Evolutionary conservation across 2,329 filamentous ascomycete genomes (phyloP), one percentile per base, ranked within the genome.

Genomic region (Aspergillus tanneri): DNA sequence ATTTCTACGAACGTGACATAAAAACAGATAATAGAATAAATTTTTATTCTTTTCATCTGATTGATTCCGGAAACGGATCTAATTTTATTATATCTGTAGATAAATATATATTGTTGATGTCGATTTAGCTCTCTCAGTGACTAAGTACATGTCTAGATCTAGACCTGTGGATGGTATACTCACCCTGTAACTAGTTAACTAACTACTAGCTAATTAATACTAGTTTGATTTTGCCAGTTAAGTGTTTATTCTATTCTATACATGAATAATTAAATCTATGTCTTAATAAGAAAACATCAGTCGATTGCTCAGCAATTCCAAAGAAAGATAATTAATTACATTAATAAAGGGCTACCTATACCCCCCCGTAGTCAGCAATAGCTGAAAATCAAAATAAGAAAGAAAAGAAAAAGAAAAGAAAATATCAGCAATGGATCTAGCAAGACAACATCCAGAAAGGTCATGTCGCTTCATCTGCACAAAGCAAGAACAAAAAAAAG

Each of bases 321-420:
- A 27, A 36, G 28, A 16, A 28, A 36, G 22, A 11, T 38, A 45
- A 21, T 25, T 25, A 25, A 45, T 45, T 45, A 45, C 24, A 45
- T 8, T 27, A 45, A 25, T 38, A 38, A 19, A 19, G 24, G 34
- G 37, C 35, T 24, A 45, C 30, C 43, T 45, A 45, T 45, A 35
- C 24, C 14, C 22, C 23, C 19, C 10, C 7, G 30, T 18, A 19
- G 12, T 18, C 4, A 34, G 34, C n/a, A 36, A 30, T 38, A 24
- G 14, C 16, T 24, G 2, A 38, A 30, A 42, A 34, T 23, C n/a
- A 18, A 22, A 22, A 8, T 34, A 16, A 34, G 18, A 43, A 38
- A 35, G 9, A 18, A 46, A 38, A 36, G 46, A 39, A 43, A 28
- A 4, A 19, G 21, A 12, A 16, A 21, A 37, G 32, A 4, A 19